Base-by-base conservation (phyloP, 2,329 filamentous ascomycete species). In the Colletotrichum viniferum region DNA sequence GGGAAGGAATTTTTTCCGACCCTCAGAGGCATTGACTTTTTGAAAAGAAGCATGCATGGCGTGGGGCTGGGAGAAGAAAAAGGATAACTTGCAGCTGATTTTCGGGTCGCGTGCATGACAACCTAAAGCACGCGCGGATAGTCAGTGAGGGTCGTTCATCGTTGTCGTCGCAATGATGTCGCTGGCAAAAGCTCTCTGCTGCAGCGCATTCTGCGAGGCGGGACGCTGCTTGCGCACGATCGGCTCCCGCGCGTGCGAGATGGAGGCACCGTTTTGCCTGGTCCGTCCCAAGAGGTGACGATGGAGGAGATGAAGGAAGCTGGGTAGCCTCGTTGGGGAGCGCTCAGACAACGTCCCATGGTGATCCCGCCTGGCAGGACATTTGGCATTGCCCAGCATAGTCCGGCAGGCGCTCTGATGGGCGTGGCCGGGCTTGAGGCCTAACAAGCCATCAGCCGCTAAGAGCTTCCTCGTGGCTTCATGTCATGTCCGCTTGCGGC, bases 271-370 rank as follows among this genome's bases (percentile, higher is more conserved):
- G 56, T 24, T 21, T 32, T 58, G 56, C 21, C 56, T 30, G 30
- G 28, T 60, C 21, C 30, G 24, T 36, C 18, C 26, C 18, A 61
- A 26, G 48, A 65, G 67, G 21, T 65, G 28, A 71, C 64, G 60
- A 61, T 26, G 61, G 38, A 21, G 67, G 58, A 36, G 24, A 43
- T 56, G 36, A 30, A 13, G 28, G n/a, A 58, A 58, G 21, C 36
- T 36, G 32, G 26, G 32, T 21, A 52, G 38, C 66, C 30, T 21
- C 34, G 28, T 28, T 18, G 26, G 16, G 24, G 52, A 32, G 43
- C 58, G 71, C 61, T 74, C 71, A 48, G 58, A 74, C 67, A 65
- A 26, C 34, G 58, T 52, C 68, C 28, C 71, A 36, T 64, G 43
- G 48, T n/a, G 70, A n/a, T 65, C n/a, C 21, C 71, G 66, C 34